Evolutionary conservation across 1,284 basidiomycete genomes (phyloP).

Genomic region (Phlebopus sp.): DNA sequence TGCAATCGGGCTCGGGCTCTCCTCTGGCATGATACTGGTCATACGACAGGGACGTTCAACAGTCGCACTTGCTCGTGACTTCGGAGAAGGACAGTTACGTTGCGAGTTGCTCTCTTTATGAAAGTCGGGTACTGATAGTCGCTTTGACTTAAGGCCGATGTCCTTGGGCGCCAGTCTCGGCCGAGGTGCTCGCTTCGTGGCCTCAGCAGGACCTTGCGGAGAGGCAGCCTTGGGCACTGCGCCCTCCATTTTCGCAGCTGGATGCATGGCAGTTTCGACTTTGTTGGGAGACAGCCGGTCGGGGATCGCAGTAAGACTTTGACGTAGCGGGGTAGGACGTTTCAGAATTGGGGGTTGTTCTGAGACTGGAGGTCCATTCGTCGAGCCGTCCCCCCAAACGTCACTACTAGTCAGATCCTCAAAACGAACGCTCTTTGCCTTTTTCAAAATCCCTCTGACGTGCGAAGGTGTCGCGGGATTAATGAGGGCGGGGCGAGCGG

Average conservation of each 20-base stretch:
- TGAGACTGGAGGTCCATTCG: background rate
- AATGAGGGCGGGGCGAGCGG: slow-evolving; percentile 29
- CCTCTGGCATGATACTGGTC: slow-evolving; percentile 10
- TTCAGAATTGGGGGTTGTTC: slow-evolving; percentile 3
- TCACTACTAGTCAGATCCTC: slow-evolving; percentile 20
- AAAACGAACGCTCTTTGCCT: slow-evolving; percentile 31
- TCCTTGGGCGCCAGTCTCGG: slow-evolving; percentile 17
- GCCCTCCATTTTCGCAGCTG: background rate
- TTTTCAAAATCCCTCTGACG: slow-evolving; percentile 34
- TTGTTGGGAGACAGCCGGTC: slow-evolving; percentile 12
- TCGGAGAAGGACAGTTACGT: background rate
- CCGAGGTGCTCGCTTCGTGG: slow-evolving; percentile 7
- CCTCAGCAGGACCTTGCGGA: slow-evolving; percentile 6
- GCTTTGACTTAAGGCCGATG: slow-evolving; percentile 8
- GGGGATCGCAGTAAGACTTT: slow-evolving; percentile 11
- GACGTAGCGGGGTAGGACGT: slow-evolving; percentile 17
- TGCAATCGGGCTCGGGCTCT: slow-evolving; percentile 9
- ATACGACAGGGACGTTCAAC: slow-evolving; percentile 19
- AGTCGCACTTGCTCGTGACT: slow-evolving; percentile 1
- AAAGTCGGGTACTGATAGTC: background rate
- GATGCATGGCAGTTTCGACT: slow-evolving; percentile 1
- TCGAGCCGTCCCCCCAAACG: background rate
- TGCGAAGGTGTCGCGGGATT: slow-evolving; percentile 25
- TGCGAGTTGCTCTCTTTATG: slow-evolving; percentile 3
- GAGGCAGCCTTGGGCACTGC: background rate